Evolutionary conservation across 1,284 basidiomycete species (phyloP), one percentile per base, ranked within the genome.

Genomic region (Abortiporus biennis): DNA sequence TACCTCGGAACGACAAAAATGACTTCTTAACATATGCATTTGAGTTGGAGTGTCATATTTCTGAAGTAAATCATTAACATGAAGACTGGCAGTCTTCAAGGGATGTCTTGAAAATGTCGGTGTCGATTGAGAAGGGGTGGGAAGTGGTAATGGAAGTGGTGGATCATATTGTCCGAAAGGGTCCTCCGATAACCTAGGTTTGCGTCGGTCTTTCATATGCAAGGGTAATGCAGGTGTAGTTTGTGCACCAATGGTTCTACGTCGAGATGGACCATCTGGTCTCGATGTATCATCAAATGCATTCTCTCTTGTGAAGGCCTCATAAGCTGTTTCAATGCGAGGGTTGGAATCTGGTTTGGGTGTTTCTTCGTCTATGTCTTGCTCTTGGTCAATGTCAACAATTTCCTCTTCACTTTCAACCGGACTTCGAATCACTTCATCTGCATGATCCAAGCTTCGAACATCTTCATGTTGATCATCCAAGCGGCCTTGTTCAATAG

Each of bases 1-100:
- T 53, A 84, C 90, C 80, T 94, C 92, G 35, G 87, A 92, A 30
- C 90, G 82, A 66, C 87, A 95, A 61, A 93, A 97, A 61, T 96
- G 88, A 38, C 83, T 80, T 44, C 88, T 75, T 8, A 97, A 68
- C n/a, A 96, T 72, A 47, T 85, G 74, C 19, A 72, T 66, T 61
- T 92, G 85, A 16, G 84, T 73, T 38, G 72, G 65, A 15, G 68
- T 47, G 54, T 85, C 83, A 55, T 92, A 93, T 45, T 71, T 76
- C 49, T 69, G 77, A 33, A 86, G 56, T 16, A 87, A 57, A 11
- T 62, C 46, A 48, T 85, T 83, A 19, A 70, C 71, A 6, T 67
- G 69, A 4, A 66, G 46, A 31, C 63, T 63, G n/a, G 62, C 69
- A 33, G 71, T 65, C 30, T 69, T 69, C 40, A 66, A 64, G 15